Conservation (phyloP, 345 rosid species). For the Punica granatum region DNA sequence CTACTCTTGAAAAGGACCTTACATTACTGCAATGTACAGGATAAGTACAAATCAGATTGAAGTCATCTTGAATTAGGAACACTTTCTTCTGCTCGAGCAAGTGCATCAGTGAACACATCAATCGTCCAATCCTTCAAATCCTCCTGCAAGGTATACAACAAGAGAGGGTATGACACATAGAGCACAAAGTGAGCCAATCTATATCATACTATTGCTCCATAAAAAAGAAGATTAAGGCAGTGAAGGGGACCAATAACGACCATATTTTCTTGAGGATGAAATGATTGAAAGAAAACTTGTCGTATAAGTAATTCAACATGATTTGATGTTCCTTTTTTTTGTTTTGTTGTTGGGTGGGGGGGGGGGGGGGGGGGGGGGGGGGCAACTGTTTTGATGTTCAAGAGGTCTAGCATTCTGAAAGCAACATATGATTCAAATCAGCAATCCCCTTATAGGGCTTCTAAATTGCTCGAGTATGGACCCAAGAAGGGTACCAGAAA, state of each 20-base stretch:
- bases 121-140: constrained; percentile 85
- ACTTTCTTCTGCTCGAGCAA: constrained; percentile 68
- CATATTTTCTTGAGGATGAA: background rate
- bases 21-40: no score
- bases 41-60: no score
- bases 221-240: background rate
- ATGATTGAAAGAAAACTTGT: background rate
- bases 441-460: background rate
- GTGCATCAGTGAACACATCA: constrained; percentile 76
- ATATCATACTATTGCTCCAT: background rate
- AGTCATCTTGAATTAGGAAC: no score
- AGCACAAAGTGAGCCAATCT: no score
- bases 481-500: background rate
- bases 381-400: no score
- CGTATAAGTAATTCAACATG: background rate
- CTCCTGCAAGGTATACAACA: constrained; percentile 30
- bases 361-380: no score
- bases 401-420: no score
- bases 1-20: no score
- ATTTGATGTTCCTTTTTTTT: no score
- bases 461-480: background rate
- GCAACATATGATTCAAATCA: background rate
- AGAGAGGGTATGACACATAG: background rate
- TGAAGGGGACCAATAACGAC: background rate
- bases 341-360: no score